phyloP scores from a whole-genome alignment of 805 yeast genomes.

The Starmera caribaea region DNA sequence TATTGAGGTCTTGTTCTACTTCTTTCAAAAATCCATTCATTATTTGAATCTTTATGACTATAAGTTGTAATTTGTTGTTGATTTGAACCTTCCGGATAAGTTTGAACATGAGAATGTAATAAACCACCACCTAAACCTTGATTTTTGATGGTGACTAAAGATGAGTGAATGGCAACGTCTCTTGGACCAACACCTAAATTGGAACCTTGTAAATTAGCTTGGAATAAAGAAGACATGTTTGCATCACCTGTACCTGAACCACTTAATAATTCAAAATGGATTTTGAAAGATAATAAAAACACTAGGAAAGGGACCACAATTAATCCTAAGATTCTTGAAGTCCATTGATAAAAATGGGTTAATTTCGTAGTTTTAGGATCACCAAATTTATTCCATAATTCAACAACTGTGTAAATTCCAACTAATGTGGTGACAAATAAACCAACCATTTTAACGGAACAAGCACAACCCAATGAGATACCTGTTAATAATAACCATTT shows the following conservation, averaged over 20 bases:
- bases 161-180: slow-evolving; percentile 51
- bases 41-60: slow-evolving; percentile 65
- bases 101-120: slow-evolving; percentile 65
- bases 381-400: slow-evolving; percentile 78
- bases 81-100: slow-evolving; percentile 66
- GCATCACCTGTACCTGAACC: slow-evolving; percentile 79
- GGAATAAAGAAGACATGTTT: slow-evolving; percentile 71
- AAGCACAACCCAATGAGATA: slow-evolving; percentile 76
- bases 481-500: slow-evolving; percentile 85
- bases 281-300: slow-evolving; percentile 57
- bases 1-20: slow-evolving; percentile 28
- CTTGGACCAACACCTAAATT: slow-evolving; percentile 59
- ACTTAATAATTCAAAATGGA: slow-evolving; percentile 65
- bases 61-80: slow-evolving; percentile 79
- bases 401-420: slow-evolving; percentile 83
- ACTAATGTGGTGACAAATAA: slow-evolving; percentile 79
- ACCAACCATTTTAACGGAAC: slow-evolving; percentile 96
- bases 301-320: slow-evolving; percentile 54
- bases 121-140: slow-evolving; percentile 71
- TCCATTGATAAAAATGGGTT: slow-evolving; percentile 53
- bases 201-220: slow-evolving; percentile 63
- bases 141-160: slow-evolving; percentile 34
- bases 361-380: slow-evolving; percentile 45
- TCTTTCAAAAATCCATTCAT: slow-evolving; percentile 55
- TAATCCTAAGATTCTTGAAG: slow-evolving; percentile 52